Conservation (phyloP, 228 moss, liverwort and hornwort genomes). For the Sphagnum fallax region DNA sequence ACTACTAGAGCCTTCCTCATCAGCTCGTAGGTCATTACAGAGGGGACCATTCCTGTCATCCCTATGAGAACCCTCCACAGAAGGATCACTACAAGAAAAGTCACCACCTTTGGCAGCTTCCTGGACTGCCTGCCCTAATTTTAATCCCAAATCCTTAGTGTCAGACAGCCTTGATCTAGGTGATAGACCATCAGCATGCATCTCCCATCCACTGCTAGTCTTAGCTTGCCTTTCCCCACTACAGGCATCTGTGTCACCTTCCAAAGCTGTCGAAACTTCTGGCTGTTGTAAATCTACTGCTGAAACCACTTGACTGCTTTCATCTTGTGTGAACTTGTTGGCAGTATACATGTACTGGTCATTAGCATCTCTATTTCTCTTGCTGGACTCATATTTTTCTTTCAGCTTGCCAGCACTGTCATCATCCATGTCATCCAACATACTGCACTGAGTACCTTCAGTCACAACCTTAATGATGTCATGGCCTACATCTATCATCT, state of each 20-base stretch:
- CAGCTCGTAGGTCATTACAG: slow-evolving; percentile 8
- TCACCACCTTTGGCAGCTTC: slow-evolving; percentile 7
- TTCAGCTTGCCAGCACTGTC: slow-evolving; percentile 17
- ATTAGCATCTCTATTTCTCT: neutral
- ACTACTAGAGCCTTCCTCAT: slow-evolving; percentile 19
- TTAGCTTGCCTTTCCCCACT: slow-evolving; percentile 14
- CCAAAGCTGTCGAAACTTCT: slow-evolving; percentile 11
- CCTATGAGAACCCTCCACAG: slow-evolving; percentile 27
- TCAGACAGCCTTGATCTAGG: slow-evolving; percentile 1
- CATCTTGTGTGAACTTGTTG: slow-evolving; percentile 8
- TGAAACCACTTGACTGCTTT: slow-evolving; percentile 9
- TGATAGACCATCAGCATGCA: slow-evolving; percentile 5
- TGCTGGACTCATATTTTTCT: slow-evolving; percentile 5
- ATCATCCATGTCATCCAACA: slow-evolving; percentile 11
- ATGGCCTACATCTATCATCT: neutral
- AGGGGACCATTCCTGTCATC: slow-evolving; percentile 18
- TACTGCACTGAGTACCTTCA: neutral
- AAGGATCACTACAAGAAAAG: slow-evolving; percentile 12
- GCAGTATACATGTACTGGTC: slow-evolving; percentile 16
- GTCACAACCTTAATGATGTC: neutral
- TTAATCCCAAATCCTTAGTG: no score
- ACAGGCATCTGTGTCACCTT: slow-evolving; percentile 5
- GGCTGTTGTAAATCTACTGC: slow-evolving; percentile 16
- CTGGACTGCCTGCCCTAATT: neutral
- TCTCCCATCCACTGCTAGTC: slow-evolving; percentile 2